phyloP scores from a whole-genome alignment of 2,329 filamentous ascomycete genomes.

The Aquanectria penicillioides region DNA sequence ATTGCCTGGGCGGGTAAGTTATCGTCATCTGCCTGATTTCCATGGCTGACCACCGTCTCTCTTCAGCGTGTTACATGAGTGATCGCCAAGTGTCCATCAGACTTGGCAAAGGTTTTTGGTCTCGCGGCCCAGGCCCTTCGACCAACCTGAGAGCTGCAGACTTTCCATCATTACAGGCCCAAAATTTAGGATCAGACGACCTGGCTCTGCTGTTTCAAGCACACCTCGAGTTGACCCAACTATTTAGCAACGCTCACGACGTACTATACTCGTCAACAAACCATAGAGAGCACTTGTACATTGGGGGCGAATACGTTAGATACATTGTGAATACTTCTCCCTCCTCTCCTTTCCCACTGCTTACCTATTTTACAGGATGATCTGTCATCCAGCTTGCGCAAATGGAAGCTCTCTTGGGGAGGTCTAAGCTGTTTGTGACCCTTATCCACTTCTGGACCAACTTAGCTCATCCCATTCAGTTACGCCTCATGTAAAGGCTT shows the following conservation, averaged over 20 bases:
- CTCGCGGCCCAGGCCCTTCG: slow-evolving; percentile 74
- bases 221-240: slow-evolving; percentile 74
- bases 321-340: slow-evolving; percentile 60
- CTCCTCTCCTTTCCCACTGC: neutral
- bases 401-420: slow-evolving; percentile 78
- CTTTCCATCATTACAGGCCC: slow-evolving; percentile 72
- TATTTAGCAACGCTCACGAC: slow-evolving; percentile 80
- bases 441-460: too few species aligned
- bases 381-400: slow-evolving; percentile 73
- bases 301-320: slow-evolving; percentile 77
- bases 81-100: slow-evolving; percentile 76
- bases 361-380: slow-evolving; percentile 59
- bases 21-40: neutral
- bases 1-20: slow-evolving; percentile 71
- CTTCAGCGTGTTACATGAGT: slow-evolving; percentile 68
- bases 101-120: slow-evolving; percentile 79
- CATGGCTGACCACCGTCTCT: neutral
- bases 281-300: slow-evolving; percentile 74
- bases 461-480: too few species aligned
- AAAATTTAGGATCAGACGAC: slow-evolving; percentile 69
- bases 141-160: slow-evolving; percentile 72
- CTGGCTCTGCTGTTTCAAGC: slow-evolving; percentile 76
- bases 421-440: slow-evolving; percentile 65
- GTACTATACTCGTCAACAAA: slow-evolving; percentile 77
- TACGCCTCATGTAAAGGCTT: slow-evolving; percentile 73